phyloP scores from a whole-genome alignment of 768 basidiomycete genomes.

The Cystobasidiopsis lactophilus region DNA sequence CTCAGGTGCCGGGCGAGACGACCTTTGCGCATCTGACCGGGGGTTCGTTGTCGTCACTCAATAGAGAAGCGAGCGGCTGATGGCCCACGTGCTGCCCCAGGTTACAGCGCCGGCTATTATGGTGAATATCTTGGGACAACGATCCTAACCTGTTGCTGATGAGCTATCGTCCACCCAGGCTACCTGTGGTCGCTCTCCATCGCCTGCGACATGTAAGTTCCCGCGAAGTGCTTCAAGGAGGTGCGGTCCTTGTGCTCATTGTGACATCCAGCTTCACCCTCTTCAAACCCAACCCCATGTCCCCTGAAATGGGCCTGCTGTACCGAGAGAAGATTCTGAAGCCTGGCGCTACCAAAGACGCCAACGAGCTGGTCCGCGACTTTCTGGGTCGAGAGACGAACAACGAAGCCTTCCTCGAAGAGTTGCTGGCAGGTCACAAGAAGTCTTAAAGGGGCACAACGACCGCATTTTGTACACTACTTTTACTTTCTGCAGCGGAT shows the following conservation, averaged over 20 bases:
- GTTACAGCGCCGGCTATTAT: conserved; percentile 26
- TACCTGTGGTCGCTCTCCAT: conserved; percentile 50
- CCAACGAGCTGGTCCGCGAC: conserved; percentile 55
- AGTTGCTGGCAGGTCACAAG: too few species aligned
- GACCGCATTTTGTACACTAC: too few species aligned
- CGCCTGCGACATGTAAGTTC: conserved; percentile 31
- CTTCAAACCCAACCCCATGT: conserved; percentile 59
- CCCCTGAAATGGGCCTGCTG: conserved; percentile 36
- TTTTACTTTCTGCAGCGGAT: too few species aligned
- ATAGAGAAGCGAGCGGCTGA: too few species aligned
- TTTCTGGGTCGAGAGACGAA: conserved; percentile 58
- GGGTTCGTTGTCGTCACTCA: too few species aligned
- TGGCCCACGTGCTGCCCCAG: conserved; percentile 41
- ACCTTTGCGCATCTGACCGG: conserved; percentile 51
- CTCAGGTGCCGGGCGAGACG: conserved; percentile 45
- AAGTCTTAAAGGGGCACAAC: too few species aligned
- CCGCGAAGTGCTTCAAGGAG: too few species aligned
- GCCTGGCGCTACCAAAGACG: conserved; percentile 57
- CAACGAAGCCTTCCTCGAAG: conserved; percentile 39
- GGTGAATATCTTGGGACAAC: too few species aligned
- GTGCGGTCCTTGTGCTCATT: too few species aligned
- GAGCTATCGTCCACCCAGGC: too few species aligned
- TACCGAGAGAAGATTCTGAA: conserved; percentile 57
- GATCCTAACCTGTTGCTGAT: too few species aligned
- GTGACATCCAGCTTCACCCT: too few species aligned